Percentiles rank a stretch among this genome's conserved stretches.
These are phyloP conservation scores for Dissophora globulifera DNA, from an alignment of 192 early-diverging fungal species.

Conservation along the genomic window DNA sequence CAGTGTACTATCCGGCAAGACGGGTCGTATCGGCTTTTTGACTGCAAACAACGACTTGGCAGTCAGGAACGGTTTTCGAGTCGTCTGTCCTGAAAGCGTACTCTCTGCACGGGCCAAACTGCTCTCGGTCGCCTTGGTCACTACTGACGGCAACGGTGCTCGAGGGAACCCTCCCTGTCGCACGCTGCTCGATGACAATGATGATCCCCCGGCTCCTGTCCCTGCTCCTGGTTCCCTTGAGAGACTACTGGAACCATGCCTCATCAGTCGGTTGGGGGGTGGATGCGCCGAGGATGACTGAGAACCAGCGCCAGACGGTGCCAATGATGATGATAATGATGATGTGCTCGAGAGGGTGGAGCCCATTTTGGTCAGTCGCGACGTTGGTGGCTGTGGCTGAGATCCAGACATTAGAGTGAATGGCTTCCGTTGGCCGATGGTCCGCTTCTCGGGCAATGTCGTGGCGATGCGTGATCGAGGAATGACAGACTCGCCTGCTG, in stretches of 20 bases:
- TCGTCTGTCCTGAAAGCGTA: too few species aligned
- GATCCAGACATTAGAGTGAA: not conserved
- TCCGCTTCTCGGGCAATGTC: conserved; percentile 32
- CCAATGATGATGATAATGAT: too few species aligned
- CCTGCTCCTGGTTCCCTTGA: too few species aligned
- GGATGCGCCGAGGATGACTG: too few species aligned
- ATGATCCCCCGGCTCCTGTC: too few species aligned
- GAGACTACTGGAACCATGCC: too few species aligned
- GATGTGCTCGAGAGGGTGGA: not conserved
- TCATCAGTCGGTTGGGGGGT: too few species aligned
- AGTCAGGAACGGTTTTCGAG: conserved; percentile 12
- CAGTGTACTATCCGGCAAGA: conserved; percentile 23
- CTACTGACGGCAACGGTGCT: conserved; percentile 1
- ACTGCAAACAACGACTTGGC: conserved; percentile 14
- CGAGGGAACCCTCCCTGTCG: conserved; percentile 24
- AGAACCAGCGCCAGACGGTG: too few species aligned
- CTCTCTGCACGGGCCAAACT: conserved; percentile 8
- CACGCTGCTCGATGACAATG: not conserved
- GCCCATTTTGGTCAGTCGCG: conserved; percentile 11
- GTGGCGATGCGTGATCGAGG: conserved; percentile 1
- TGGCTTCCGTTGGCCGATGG: conserved; percentile 6
- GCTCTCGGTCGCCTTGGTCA: conserved; percentile 6
- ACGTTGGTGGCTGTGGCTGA: conserved; percentile 3
- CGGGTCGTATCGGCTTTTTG: conserved; percentile 25
- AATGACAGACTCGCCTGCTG: not conserved